Conservation (phyloP, 2,329 filamentous ascomycete species). For the Arthroderma sp. region DNA sequence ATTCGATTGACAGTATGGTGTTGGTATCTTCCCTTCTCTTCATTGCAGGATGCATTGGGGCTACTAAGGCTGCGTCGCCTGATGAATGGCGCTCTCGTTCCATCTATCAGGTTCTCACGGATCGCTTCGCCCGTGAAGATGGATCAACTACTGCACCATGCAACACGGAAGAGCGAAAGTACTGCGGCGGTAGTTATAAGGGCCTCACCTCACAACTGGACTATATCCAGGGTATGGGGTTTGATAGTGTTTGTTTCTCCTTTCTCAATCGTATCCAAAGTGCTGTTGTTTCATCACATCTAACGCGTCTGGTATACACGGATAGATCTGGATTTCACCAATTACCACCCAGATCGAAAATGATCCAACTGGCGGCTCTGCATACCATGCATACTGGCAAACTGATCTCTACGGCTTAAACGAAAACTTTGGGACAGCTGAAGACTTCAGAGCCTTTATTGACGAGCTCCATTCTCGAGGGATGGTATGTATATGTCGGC, state of each 20-base stretch:
- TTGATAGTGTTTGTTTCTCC: slow-evolving; percentile 36
- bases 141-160: slow-evolving; percentile 21
- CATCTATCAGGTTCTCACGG: slow-evolving; percentile 36
- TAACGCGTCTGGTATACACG: neutral
- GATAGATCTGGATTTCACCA: slow-evolving; percentile 27
- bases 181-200: slow-evolving; percentile 40
- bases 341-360: slow-evolving; percentile 27
- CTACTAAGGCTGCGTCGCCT: slow-evolving; percentile 13
- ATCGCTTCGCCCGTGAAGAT: slow-evolving; percentile 32
- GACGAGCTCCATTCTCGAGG: slow-evolving; percentile 31
- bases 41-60: too few relatives aligned
- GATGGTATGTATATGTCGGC: slow-evolving; percentile 19
- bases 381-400: slow-evolving; percentile 40
- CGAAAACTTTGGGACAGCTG: slow-evolving; percentile 34
- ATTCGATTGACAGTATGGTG: too few relatives aligned
- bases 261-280: slow-evolving; percentile 13
- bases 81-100: slow-evolving; percentile 28
- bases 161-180: slow-evolving; percentile 20
- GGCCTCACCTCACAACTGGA: slow-evolving; percentile 36
- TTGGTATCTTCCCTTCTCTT: too few relatives aligned
- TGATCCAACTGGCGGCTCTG: slow-evolving; percentile 25
- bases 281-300: slow-evolving; percentile 7
- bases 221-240: slow-evolving; percentile 38
- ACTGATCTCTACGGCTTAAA: slow-evolving; percentile 38
- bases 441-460: slow-evolving; percentile 35